Conservation (phyloP, 2,329 filamentous ascomycete species). For the Pseudocercospora vitis region DNA sequence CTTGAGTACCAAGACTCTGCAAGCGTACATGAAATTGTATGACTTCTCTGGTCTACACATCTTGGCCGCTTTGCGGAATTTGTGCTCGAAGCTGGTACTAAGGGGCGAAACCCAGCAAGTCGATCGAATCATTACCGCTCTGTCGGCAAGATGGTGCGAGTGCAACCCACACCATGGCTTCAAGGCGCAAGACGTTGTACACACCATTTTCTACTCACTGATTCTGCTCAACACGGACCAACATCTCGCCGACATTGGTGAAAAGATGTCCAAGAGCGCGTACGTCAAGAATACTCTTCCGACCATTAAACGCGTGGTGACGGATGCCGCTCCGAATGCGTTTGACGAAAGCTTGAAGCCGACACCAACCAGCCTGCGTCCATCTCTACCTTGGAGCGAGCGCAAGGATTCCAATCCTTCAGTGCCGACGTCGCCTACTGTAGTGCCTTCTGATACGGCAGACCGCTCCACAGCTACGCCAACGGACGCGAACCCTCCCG, state of each 20-base stretch:
- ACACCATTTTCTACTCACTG: conserved; percentile 95
- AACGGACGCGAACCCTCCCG: background rate
- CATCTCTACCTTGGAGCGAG: conserved; percentile 34
- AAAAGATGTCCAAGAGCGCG: conserved; percentile 92
- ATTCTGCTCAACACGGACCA: conserved; percentile 94
- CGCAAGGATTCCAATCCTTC: conserved; percentile 28
- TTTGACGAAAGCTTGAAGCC: conserved; percentile 52
- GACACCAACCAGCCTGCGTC: conserved; percentile 24
- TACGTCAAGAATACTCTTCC: conserved; percentile 97
- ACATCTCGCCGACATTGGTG: conserved; percentile 90
- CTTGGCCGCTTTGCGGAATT: conserved; percentile 70
- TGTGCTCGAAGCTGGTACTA: conserved; percentile 79
- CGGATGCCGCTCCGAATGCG: conserved; percentile 68
- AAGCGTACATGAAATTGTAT: conserved; percentile 89
- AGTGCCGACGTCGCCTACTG: conserved; percentile 15
- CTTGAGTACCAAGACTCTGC: conserved; percentile 55
- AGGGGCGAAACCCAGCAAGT: conserved; percentile 95
- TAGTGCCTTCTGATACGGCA: conserved; percentile 11
- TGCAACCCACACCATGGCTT: conserved; percentile 94
- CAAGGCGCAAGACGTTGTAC: conserved; percentile 88
- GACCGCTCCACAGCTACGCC: conserved; percentile 12
- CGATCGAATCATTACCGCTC: conserved; percentile 86
- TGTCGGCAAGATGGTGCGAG: conserved; percentile 86
- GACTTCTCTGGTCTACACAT: conserved; percentile 82
- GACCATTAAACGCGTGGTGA: conserved; percentile 75